Evolutionary conservation across 257 asterid genomes (phyloP).

Genomic region (Capsicum chinense): DNA sequence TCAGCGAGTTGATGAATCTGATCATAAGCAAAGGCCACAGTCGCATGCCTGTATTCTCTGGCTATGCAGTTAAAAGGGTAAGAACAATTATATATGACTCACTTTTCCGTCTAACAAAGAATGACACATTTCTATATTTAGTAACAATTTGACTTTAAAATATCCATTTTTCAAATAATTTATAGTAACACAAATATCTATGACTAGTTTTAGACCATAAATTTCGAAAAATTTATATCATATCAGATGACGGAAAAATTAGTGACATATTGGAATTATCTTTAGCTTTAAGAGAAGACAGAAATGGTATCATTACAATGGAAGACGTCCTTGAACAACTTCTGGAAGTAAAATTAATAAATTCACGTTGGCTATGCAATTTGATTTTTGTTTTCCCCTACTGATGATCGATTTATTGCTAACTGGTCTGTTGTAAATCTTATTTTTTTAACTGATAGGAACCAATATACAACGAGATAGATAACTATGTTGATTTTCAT

Average conservation of each 20-base stretch:
- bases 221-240: too few species aligned
- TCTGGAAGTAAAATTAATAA: conserved; percentile 49
- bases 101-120: too few species aligned
- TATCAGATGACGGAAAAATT: conserved; percentile 31
- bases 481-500: conserved; percentile 62
- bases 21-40: conserved; percentile 66
- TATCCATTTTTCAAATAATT: too few species aligned
- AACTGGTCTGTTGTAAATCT: background rate
- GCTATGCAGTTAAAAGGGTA: conserved; percentile 36
- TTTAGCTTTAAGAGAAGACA: conserved; percentile 51
- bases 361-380: background rate
- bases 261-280: conserved; percentile 35
- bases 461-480: conserved; percentile 68
- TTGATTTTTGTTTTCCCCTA: background rate
- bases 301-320: conserved; percentile 69
- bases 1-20: conserved; percentile 46
- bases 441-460: conserved; percentile 40
- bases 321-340: conserved; percentile 65
- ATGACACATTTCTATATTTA: too few species aligned
- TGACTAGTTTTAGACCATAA: too few species aligned
- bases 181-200: too few species aligned
- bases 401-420: background rate
- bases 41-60: conserved; percentile 62
- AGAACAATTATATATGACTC: background rate
- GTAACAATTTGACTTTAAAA: too few species aligned